These are phyloP conservation scores for Spongispora temasekensis DNA, from an alignment of 1,284 basidiomycete species.

Conservation along the genomic window DNA sequence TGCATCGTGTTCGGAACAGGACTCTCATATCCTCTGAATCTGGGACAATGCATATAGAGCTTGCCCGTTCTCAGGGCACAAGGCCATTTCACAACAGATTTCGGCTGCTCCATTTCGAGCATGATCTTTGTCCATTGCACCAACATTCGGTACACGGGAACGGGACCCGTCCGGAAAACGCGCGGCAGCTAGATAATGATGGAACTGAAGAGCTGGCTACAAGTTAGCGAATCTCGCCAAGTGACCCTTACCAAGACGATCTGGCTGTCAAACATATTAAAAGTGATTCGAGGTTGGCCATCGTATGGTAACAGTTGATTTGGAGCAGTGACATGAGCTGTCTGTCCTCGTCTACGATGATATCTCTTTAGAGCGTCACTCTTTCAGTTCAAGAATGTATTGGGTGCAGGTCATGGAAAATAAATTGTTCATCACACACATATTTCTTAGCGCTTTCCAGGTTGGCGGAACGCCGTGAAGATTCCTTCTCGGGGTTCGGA, in stretches of 20 bases:
- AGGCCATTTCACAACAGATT: slow-evolving; percentile 70
- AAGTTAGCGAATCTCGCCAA: background rate
- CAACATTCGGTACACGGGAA: slow-evolving; percentile 60
- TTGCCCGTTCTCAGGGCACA: slow-evolving; percentile 77
- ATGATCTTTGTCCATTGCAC: slow-evolving; percentile 34
- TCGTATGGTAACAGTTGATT: slow-evolving; percentile 54
- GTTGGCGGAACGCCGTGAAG: slow-evolving; percentile 50
- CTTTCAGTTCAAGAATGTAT: slow-evolving; percentile 6
- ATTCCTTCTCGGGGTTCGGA: slow-evolving; percentile 45
- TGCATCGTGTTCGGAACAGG: slow-evolving; percentile 27
- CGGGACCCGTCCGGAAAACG: slow-evolving; percentile 70
- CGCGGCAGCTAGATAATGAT: slow-evolving; percentile 82
- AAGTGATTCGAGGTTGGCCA: slow-evolving; percentile 48
- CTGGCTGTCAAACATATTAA: slow-evolving; percentile 59
- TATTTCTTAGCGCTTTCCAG: slow-evolving; percentile 46
- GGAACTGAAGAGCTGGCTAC: slow-evolving; percentile 49
- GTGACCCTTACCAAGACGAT: slow-evolving; percentile 50
- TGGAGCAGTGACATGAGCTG: slow-evolving; percentile 50
- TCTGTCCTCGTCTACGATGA: slow-evolving; percentile 47
- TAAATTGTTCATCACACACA: slow-evolving; percentile 44
- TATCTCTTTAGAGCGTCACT: slow-evolving; percentile 53
- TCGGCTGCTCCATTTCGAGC: slow-evolving; percentile 17
- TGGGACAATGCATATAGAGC: slow-evolving; percentile 77
- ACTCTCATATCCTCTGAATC: slow-evolving; percentile 58
- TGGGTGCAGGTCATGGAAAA: slow-evolving; percentile 8